Evolutionary conservation across 2,329 filamentous ascomycete species (phyloP).

Genomic region (Cordyceps cateniannulata): DNA sequence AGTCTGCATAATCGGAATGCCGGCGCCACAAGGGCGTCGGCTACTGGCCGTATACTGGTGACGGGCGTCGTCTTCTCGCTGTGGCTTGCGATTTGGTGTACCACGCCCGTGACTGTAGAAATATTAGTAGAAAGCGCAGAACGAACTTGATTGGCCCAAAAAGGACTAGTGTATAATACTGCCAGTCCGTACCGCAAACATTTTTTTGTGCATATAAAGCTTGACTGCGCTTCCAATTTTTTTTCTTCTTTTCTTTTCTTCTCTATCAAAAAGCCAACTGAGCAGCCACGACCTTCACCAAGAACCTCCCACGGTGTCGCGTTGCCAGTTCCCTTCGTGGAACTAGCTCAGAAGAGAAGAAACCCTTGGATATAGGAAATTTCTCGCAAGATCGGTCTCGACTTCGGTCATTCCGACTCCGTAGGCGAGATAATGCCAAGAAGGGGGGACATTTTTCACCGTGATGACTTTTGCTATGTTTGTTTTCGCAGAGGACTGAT

Average conservation of each 20-base stretch:
- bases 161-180: slow-evolving; percentile 9
- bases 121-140: too few relatives aligned
- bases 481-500: background rate
- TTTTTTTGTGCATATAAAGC: slow-evolving; percentile 1
- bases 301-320: slow-evolving; percentile 49
- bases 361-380: slow-evolving; percentile 59
- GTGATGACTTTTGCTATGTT: slow-evolving; percentile 13
- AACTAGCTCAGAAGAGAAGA: slow-evolving; percentile 52
- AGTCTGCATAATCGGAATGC: slow-evolving; percentile 22
- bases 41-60: too few relatives aligned
- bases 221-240: background rate
- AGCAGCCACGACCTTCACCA: slow-evolving; percentile 59
- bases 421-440: slow-evolving; percentile 53
- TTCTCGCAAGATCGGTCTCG: slow-evolving; percentile 38
- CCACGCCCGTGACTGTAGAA: too few relatives aligned
- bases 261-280: slow-evolving; percentile 56
- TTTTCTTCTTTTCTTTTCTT: slow-evolving; percentile 34
- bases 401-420: slow-evolving; percentile 19
- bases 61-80: too few relatives aligned
- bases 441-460: slow-evolving; percentile 48
- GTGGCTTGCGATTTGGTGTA: background rate
- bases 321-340: slow-evolving; percentile 49
- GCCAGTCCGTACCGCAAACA: slow-evolving; percentile 8
- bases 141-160: background rate
- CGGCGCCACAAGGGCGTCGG: too few relatives aligned